Base-by-base conservation (phyloP, 495 filamentous ascomycete genomes). In the Aspergillus cristatus region DNA sequence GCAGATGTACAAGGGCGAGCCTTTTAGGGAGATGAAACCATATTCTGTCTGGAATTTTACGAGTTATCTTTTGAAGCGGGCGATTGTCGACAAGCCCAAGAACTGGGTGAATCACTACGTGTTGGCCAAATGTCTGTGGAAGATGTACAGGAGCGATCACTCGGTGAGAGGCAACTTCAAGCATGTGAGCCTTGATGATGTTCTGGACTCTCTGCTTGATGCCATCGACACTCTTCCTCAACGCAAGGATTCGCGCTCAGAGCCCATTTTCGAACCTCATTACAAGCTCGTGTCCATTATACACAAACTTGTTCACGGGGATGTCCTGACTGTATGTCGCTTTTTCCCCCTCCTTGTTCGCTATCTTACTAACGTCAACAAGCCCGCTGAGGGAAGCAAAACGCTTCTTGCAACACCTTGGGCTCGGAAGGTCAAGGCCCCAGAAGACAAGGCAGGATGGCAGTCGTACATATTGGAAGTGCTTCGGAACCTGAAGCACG, bases 101-200 rank as follows among this genome's bases (percentile, higher is more conserved):
- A 74, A 79, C 39, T 99, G 91, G 91, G 79, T 83, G 81, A 85
- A 81, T 44, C 78, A 83, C 33, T 97, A 89, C 54, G 89, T 89
- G 76, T 76, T 88, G 7, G 85, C 82, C 28, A 99, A 99, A 66
- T 94, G 88, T 52, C 69, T 90, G 18, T 96, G 89, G 81, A 99
- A 97, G 61, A 93, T 97, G 83, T 81, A 79, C 50, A 79, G 71
- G 42, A 71, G 70, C 11, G 63, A 65, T 6, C 72, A 79, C n/a
- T 48, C 54, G 18, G 46, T 51, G 46, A 68, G 41, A 51, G 74
- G 50, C 50, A 76, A 44, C 41, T 57, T 35, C 51, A 71, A 58
- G 60, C 51, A 54, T 11, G 62, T 71, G 14, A 54, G 58, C 12
- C 61, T 81, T 26, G 63, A 80, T 40, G 63, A 70, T 37, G 72